Percentiles rank a stretch among this genome's conserved stretches.
Evolutionary conservation across 2,329 filamentous ascomycete genomes (phyloP).

Genomic region (Diaporthe sp.): DNA sequence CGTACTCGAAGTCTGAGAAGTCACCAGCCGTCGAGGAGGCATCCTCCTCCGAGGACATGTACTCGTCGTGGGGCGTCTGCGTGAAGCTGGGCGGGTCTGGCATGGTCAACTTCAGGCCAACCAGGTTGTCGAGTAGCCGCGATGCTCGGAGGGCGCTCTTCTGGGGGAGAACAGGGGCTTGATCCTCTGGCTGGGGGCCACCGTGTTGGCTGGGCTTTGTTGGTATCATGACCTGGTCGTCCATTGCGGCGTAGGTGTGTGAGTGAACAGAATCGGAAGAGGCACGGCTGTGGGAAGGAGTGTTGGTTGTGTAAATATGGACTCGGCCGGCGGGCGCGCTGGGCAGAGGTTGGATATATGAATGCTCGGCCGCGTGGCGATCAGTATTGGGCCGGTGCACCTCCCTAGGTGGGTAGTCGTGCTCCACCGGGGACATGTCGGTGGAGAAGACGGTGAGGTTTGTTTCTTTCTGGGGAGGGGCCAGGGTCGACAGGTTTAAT

Average conservation of each 20-base stretch:
- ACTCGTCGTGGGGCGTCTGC: constrained; percentile 68
- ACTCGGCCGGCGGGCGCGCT: constrained; percentile 36
- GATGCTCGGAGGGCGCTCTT: constrained; percentile 66
- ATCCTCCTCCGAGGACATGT: constrained; percentile 77
- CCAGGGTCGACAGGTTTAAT: constrained; percentile 26
- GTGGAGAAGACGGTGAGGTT: constrained; percentile 32
- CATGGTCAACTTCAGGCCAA: constrained; percentile 50
- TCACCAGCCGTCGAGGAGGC: constrained; percentile 73
- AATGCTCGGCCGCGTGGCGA: constrained; percentile 38
- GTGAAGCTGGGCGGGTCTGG: constrained; percentile 54
- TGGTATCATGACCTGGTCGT: constrained; percentile 41
- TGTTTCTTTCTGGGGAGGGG: constrained; percentile 21
- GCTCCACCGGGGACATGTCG: constrained; percentile 43
- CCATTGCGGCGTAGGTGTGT: constrained; percentile 44
- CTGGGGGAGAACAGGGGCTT: constrained; percentile 62
- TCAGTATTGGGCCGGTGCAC: constrained; percentile 37
- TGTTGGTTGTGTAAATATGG: constrained; percentile 24
- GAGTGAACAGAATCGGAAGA: constrained; percentile 44
- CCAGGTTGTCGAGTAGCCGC: constrained; percentile 56
- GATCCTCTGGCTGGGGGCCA: constrained; percentile 42
- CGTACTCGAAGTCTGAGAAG: constrained; percentile 68
- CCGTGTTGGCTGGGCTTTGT: constrained; percentile 40
- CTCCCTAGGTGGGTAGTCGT: constrained; percentile 40
- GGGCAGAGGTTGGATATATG: constrained; percentile 39
- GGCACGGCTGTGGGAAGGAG: constrained; percentile 30